Base-by-base conservation (phyloP, 441 rosid genomes). In the Eruca vesicaria region DNA sequence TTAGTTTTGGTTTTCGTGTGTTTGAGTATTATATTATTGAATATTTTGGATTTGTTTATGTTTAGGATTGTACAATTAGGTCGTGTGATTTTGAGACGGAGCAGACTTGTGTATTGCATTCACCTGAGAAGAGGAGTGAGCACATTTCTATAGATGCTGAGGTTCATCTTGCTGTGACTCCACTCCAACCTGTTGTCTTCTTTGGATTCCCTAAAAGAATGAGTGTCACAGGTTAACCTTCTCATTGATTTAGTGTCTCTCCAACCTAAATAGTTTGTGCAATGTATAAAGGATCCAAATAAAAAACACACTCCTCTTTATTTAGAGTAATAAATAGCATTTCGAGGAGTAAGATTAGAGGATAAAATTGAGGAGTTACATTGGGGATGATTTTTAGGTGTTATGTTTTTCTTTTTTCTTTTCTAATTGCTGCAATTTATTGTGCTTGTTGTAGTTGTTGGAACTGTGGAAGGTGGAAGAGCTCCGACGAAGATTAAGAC, bases 101-200 rank as follows among this genome's bases (percentile, higher is more conserved):
- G 85, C 98, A 92, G 81, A 96, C 95, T 61, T 94, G 89, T 78
- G 98, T 96, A 7, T 73, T 96, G 85, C 99, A 96, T 78, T 96
- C 99, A 29, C 98, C 98, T 45, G 98, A 96, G 82, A 96, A 88
- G 86, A 92, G 84, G 82, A 86, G 70, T 66, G 99, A 96, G 68
- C 91, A 81, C 50, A 87, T 96, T 78, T 85, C 98, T 29, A 68
- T 85, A 0, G 95, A 92, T 64, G 68, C 92, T 7, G 99, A 96
- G 84, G 98, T 96, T 20, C 98, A 94, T 85, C 90, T 96, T 55
- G 99, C 99, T 36, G 88, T 96, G 85, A 94, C 99, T 35, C 97
- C 98, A 66, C 90, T 96, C 23, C 98, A 87, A 73, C 97, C 98
- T 38, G 97, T 96, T 83, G 99, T 94, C 14, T 96, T 96, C 83